Conservation (phyloP, 805 yeast species). For the Saccharomycopsis vini region DNA sequence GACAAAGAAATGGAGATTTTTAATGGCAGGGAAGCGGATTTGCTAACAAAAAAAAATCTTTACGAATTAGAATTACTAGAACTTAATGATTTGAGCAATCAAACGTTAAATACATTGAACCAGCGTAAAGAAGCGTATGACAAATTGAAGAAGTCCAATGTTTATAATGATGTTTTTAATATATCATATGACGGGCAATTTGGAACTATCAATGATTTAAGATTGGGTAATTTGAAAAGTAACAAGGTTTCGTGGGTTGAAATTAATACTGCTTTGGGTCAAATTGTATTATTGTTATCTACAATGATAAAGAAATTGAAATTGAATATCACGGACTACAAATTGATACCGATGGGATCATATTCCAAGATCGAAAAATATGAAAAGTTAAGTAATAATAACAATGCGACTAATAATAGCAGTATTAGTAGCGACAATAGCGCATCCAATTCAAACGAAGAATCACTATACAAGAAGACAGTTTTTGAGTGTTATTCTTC, state of each 20-base stretch:
- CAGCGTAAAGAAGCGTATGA: conserved; percentile 58
- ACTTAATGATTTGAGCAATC: conserved; percentile 47
- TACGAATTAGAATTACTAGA: conserved; percentile 44
- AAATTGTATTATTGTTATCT: conserved; percentile 57
- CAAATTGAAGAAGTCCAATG: conserved; percentile 63
- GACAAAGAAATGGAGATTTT: conserved; percentile 40
- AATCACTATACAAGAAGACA: conserved; percentile 26
- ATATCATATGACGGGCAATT: conserved; percentile 79
- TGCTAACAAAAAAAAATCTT: conserved; percentile 43
- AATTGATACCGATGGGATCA: conserved; percentile 75
- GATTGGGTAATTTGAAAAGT: conserved; percentile 62
- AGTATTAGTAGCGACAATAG: too few species aligned
- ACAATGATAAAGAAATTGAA: conserved; percentile 53
- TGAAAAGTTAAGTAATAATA: conserved; percentile 26
- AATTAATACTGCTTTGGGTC: conserved; percentile 87
- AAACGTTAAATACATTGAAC: conserved; percentile 55
- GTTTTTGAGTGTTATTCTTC: conserved; percentile 52
- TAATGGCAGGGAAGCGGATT: conserved; percentile 38
- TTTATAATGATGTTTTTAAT: conserved; percentile 72
- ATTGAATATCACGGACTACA: conserved; percentile 48
- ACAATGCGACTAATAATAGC: background rate
- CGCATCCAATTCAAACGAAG: background rate
- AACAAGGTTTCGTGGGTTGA: conserved; percentile 79
- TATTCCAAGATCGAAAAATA: conserved; percentile 63
- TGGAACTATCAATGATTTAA: conserved; percentile 78